Conservation (phyloP, 2,329 filamentous ascomycete species). For the Fusarium odoratissimum region DNA sequence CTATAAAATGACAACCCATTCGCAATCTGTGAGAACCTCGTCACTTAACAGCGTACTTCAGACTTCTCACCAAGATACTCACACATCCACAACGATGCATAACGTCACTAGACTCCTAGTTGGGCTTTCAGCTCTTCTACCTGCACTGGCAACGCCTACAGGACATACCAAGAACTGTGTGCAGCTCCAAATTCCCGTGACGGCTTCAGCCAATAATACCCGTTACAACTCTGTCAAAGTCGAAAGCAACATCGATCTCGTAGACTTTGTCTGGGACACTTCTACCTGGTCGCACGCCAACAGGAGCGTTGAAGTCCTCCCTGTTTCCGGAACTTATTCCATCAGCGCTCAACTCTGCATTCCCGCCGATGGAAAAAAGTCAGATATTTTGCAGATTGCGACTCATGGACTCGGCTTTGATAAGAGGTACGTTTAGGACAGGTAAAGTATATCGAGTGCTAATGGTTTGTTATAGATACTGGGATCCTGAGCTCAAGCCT, state of each 20-base stretch:
- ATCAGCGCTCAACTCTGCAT: background rate
- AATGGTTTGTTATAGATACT: background rate
- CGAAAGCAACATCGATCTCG: background rate
- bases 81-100: accelerated
- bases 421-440: background rate
- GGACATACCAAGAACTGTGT: background rate
- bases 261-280: background rate
- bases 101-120: accelerated
- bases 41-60: accelerated
- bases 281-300: background rate
- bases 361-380: background rate
- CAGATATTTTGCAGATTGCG: background rate
- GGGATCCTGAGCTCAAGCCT: background rate
- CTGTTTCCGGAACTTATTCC: background rate
- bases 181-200: accelerated
- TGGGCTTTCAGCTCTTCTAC: accelerated
- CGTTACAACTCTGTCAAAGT: background rate
- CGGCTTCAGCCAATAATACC: background rate
- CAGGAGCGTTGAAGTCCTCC: background rate
- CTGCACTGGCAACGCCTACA: background rate
- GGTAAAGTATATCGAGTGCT: background rate
- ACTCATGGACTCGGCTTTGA: background rate
- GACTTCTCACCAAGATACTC: accelerated
- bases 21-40: accelerated
- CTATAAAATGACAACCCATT: background rate